Percentiles rank a stretch among this genome's conserved stretches.
These are phyloP conservation scores for Cunninghamia lanceolata DNA, from an alignment of 75 land plant genomes.

Conservation along the genomic window DNA sequence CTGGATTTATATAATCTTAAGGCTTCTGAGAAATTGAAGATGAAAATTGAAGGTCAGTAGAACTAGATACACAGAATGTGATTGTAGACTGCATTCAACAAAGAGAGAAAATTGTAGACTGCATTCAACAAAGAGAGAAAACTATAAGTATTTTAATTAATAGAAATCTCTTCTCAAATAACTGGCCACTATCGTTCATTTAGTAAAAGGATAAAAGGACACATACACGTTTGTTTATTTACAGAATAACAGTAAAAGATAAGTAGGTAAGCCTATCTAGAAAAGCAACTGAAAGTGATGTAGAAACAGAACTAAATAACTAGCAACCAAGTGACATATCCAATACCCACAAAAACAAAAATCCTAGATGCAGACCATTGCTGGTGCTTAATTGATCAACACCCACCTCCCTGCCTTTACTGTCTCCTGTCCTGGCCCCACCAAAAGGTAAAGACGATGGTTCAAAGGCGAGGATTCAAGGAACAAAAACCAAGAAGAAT, in stretches of 20 bases:
- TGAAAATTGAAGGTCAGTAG: conserved; percentile 1
- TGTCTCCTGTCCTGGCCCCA: no score
- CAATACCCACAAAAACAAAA: neutral
- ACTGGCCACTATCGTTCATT: neutral
- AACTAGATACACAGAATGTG: neutral
- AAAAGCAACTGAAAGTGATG: neutral
- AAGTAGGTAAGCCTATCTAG: neutral
- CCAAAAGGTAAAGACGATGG: neutral
- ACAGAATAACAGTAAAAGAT: neutral
- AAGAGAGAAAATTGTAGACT: neutral
- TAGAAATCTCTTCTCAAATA: neutral
- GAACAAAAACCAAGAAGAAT: neutral
- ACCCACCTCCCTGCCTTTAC: no score
- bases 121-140: neutral
- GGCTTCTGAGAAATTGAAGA: neutral
- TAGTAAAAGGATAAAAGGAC: neutral
- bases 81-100: neutral
- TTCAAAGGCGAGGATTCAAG: neutral
- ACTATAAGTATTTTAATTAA: neutral
- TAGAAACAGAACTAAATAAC: neutral
- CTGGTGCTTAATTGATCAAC: neutral
- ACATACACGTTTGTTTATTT: neutral
- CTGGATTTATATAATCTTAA: neutral
- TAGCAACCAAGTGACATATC: neutral
- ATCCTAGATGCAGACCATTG: neutral